Evolutionary conservation across 495 filamentous ascomycete species (phyloP), one percentile per base, ranked within the genome.

Genomic region (Staphylotrichum tortipilum): DNA sequence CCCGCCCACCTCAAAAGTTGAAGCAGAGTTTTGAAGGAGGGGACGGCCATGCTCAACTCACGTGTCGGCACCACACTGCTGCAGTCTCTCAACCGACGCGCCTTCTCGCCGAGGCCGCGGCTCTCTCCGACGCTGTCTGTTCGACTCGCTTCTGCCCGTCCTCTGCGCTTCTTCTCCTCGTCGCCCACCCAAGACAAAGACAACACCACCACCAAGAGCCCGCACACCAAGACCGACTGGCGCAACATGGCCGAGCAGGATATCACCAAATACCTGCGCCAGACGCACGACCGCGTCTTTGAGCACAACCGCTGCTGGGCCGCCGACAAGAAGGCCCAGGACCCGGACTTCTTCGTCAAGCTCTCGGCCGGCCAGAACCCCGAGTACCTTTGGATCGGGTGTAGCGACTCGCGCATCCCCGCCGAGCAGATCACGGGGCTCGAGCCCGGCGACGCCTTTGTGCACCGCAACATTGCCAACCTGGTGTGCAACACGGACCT

Each of bases 401-500:
- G 79, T 68, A 75, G 72, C 62, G 79, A 83, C 62, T 78, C 75
- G 36, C 77, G 79, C 50, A 78, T 82, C 54, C 79, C 79, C 22
- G 79, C 78, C 34, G 78, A 80, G 62, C 70, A 72, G 52, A 72
- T 83, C 58, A 73, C 77, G 22, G 78, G 79, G 31, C 65, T 82
- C n/a, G 61, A 69, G 28, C 74, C 79, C 35, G 79, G 79, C 40
- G 78, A 82, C 44, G 72, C 74, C 45, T 82, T 82, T 58, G 71
- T 81, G 44, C 78, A 82, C 63, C 73, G 78, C 59, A 82, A 82
- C 71, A 81, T 83, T 54, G 79, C 78, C 50, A 82, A 82, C 68
- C 60, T 83, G 39, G 73, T 82, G 36, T 70, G 72, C 61, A 75
- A 73, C 60, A 78, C 69, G 36, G 77, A 80, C 46, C 69, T 80